phyloP scores from a whole-genome alignment of 805 yeast species.

The Lipomyces sp. region DNA sequence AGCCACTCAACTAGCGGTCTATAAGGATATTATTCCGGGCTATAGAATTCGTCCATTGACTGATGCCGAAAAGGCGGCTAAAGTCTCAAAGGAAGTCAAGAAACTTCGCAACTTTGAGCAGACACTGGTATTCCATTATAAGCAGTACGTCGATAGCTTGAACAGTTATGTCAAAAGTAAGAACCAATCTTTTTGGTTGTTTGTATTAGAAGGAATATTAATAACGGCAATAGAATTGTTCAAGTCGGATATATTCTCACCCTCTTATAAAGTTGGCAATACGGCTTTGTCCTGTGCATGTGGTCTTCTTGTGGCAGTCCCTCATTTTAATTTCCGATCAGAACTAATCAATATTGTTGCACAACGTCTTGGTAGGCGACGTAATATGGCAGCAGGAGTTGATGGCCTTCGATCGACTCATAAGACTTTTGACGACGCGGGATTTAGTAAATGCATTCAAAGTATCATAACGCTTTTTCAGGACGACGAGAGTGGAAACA shows the following conservation, averaged over 20 bases:
- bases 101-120: conserved; percentile 82
- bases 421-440: conserved; percentile 44
- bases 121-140: conserved; percentile 69
- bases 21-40: conserved; percentile 84
- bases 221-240: conserved; percentile 11
- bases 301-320: conserved; percentile 68
- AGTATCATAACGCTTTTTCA: conserved; percentile 70
- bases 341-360: conserved; percentile 72
- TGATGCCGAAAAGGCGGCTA: conserved; percentile 79
- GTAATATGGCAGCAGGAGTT: conserved; percentile 43
- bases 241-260: conserved; percentile 35
- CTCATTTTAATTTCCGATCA: conserved; percentile 80
- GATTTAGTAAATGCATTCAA: conserved; percentile 64
- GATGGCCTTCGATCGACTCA: conserved; percentile 16
- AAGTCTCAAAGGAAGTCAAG: conserved; percentile 81
- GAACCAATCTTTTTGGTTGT: neutral
- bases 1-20: conserved; percentile 79
- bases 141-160: conserved; percentile 64
- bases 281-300: conserved; percentile 76
- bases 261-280: conserved; percentile 40
- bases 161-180: conserved; percentile 48
- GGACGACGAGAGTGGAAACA: conserved; percentile 81
- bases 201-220: neutral
- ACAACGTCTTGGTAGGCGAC: conserved; percentile 65
- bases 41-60: conserved; percentile 78